Evolutionary conservation across 768 basidiomycete genomes (phyloP), one percentile per base, ranked within the genome.

Genomic region (Arthromyces matolae): DNA sequence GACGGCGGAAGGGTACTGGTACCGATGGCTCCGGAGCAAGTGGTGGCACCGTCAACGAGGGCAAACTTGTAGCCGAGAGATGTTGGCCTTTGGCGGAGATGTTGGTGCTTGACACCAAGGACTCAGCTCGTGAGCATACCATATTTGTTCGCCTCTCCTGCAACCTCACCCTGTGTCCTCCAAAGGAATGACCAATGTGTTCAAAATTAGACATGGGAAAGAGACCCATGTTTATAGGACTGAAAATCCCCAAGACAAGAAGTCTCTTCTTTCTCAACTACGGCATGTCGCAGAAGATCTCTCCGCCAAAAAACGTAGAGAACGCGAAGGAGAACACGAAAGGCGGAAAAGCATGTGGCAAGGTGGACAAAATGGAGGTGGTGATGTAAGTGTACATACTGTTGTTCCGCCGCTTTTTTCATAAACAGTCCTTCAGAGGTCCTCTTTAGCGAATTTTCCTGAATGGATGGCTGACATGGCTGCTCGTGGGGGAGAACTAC

Each of bases 61-160:
- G 84, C 8, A 87, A 91, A 64, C 75, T 97, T 28, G 89, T 95
- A 2, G 96, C 95, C 0, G 95, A 98, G 60, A 74, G 81, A 54
- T 97, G 92, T 64, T 99, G 93, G 90, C 80, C 86, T 7, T 70
- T 98, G 61, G 89, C 83, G 55, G 96, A 99, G 64, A 91, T 98
- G 78, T 69, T 95, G 29, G 93, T 98, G 0, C 77, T 95, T 16
- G 96, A 99, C 64, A 91, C 95, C 27, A 98, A 97, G 65, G 96
- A 98, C 66, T 86, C 92, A 3, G 77, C 91, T 5, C 86, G 94
- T 94, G 48, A 54, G 84, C n/a, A n/a, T n/a, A n/a, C n/a, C n/a
- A n/a, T n/a, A n/a, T 69, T 7, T 55, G 13, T 41, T 20, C 14
- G 27, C 0, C 12, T 31, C 37, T 23, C 16, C 2, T 13, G 25